Conservation (phyloP, 306 rosid genomes). For the Lathyrus aphaca region DNA sequence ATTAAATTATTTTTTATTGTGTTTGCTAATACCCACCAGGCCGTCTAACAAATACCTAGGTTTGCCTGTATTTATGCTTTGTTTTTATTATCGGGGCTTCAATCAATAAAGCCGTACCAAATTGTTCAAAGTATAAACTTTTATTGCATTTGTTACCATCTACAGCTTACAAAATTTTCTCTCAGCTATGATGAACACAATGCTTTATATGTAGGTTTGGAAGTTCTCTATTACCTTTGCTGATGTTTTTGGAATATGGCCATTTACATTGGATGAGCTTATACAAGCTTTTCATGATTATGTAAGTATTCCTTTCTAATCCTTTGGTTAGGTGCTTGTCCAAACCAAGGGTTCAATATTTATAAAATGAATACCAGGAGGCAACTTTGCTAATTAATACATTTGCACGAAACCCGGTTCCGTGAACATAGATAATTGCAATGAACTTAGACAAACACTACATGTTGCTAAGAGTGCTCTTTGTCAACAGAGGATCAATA, state of each 20-base stretch:
- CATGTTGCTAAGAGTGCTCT: slow-evolving; percentile 23
- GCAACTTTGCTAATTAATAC: not conserved
- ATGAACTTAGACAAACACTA: not conserved
- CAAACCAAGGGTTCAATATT: slow-evolving; percentile 3
- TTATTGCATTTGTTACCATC: slow-evolving; percentile 14
- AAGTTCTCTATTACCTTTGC: slow-evolving; percentile 76
- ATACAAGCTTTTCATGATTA: slow-evolving; percentile 88
- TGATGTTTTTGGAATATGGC: slow-evolving; percentile 78
- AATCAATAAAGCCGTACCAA: slow-evolving; percentile 14
- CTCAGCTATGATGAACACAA: slow-evolving; percentile 9
- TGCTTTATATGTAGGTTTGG: slow-evolving; percentile 68
- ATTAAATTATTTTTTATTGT: not conserved
- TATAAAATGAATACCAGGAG: slow-evolving; percentile 14
- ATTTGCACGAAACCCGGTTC: not conserved
- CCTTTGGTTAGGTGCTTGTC: not conserved
- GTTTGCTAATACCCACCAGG: not conserved
- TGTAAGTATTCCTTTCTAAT: slow-evolving; percentile 47
- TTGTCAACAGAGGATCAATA: slow-evolving; percentile 18
- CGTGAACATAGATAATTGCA: slow-evolving; percentile 2
- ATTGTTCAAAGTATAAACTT: slow-evolving; percentile 3
- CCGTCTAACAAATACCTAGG: slow-evolving; percentile 22
- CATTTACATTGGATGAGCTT: slow-evolving; percentile 85
- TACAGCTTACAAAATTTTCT: slow-evolving; percentile 16
- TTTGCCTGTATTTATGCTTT: not conserved
- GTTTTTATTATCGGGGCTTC: slow-evolving; percentile 12